These are phyloP conservation scores for Senna tora DNA, from an alignment of 306 rosid genomes.

Conservation along the genomic window DNA sequence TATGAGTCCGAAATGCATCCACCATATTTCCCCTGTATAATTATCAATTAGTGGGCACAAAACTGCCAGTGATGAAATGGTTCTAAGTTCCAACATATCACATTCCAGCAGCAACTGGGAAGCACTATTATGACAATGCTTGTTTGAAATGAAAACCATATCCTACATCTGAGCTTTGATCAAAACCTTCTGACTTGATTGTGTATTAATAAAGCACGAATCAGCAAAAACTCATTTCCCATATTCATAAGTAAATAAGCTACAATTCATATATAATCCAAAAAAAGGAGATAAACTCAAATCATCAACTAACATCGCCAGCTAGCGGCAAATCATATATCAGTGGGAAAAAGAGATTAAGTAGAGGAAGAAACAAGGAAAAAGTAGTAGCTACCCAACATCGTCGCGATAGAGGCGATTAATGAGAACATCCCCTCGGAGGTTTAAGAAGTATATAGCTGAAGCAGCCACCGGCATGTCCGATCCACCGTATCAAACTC, in stretches of 20 bases:
- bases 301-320: conserved; percentile 15
- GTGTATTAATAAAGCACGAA: neutral
- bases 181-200: neutral
- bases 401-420: conserved; percentile 95
- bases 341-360: neutral
- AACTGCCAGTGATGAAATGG: neutral
- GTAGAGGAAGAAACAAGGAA: neutral
- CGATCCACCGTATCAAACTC: conserved; percentile 54
- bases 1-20: conserved; percentile 89
- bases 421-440: conserved; percentile 94
- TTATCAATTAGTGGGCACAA: conserved; percentile 18
- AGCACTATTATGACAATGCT: neutral
- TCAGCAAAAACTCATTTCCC: neutral
- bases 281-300: conserved; percentile 7
- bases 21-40: conserved; percentile 89
- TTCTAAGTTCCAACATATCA: conserved; percentile 27
- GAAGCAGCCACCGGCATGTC: conserved; percentile 96
- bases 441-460: conserved; percentile 80
- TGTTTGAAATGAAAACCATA: conserved; percentile 18
- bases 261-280: neutral
- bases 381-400: conserved; percentile 71
- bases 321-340: neutral
- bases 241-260: neutral
- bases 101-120: neutral
- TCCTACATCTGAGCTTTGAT: neutral